Evolutionary conservation across 805 yeast species (phyloP), one percentile per base, ranked within the genome.

Genomic region (Candida cerambycidarum): DNA sequence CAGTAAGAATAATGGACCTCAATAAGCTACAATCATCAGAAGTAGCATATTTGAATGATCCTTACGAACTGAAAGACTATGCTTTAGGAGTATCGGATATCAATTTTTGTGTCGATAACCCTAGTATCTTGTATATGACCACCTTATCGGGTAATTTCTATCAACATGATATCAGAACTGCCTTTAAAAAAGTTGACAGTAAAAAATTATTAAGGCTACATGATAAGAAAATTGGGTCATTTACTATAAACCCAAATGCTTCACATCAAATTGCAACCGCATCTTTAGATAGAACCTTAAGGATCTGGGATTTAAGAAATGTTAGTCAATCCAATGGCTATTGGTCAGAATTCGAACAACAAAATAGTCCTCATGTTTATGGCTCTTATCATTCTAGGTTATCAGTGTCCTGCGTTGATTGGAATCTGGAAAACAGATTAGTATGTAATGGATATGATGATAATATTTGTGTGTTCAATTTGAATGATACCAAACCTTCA

Each of bases 401-500:
- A 28, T 87, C 96, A 41, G 80, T 93, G 1, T 85, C 95, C 37
- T 80, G 85, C 17, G 86, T 89, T 0, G 95, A 89, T 41, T 92
- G 96, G 87, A 85, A 82, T 56, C 57, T 69, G 11, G 76, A 79
- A 17, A 78, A 78, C 41, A 76, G 80, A 30, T 69, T 92, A 37
- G 96, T 93, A 0, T 86, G 95, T 61, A 92, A 93, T 59, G 97
- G 98, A 0, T 92, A 92, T 56, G 98, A 87, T 57, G 92, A 90
- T 56, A 81, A 88, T 0, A 76, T 92, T 28, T 76, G 84, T 49
- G 62, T 92, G 3, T 89, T 90, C 61, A 58, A 66, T 44, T 50
- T 63, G 30, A 79, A 81, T 51, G 70, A 54, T 14, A 38, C 44
- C 10, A 19, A 42, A 6, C 48, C 58, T 2, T 44, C 57, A 5